Evolutionary conservation across 768 basidiomycete species (phyloP).

Genomic region (Naganishia vishniacii): DNA sequence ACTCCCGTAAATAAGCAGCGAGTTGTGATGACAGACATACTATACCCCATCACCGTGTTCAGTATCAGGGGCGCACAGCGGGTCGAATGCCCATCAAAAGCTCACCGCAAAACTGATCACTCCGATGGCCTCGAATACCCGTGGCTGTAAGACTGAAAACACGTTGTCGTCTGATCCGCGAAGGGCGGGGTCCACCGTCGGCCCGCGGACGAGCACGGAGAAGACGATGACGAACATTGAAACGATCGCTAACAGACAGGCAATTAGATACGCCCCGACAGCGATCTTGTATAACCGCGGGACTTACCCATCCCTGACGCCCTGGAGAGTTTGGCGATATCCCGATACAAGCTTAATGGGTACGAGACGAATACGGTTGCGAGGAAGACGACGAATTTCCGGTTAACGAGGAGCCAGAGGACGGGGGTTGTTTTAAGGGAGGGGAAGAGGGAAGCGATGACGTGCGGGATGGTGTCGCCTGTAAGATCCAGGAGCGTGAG

Average conservation of each 20-base stretch:
- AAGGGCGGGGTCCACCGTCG: constrained; percentile 64
- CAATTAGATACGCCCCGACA: not conserved
- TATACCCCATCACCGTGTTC: not conserved
- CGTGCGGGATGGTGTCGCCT: constrained; percentile 94
- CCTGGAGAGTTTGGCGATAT: constrained; percentile 92
- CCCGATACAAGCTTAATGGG: constrained; percentile 88
- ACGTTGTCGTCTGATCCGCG: constrained; percentile 71
- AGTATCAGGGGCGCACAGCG: not conserved
- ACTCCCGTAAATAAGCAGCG: constrained; percentile 89
- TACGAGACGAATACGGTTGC: constrained; percentile 86
- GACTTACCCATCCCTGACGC: constrained; percentile 79
- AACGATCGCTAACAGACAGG: constrained; percentile 49
- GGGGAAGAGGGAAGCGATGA: constrained; percentile 81
- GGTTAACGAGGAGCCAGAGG: constrained; percentile 70
- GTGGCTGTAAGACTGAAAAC: constrained; percentile 69
- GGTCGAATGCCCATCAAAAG: not conserved
- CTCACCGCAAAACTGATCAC: constrained; percentile 61
- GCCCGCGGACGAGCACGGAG: constrained; percentile 76
- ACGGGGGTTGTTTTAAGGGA: constrained; percentile 60
- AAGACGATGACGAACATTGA: constrained; percentile 83
- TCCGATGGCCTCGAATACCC: constrained; percentile 90
- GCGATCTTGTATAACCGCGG: not conserved
- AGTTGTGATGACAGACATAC: constrained; percentile 80
- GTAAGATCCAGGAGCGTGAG: not conserved
- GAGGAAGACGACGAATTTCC: constrained; percentile 80